Evolutionary conservation across 352 stramenopile species (phyloP).

Genomic region (Phytophthora pini): DNA sequence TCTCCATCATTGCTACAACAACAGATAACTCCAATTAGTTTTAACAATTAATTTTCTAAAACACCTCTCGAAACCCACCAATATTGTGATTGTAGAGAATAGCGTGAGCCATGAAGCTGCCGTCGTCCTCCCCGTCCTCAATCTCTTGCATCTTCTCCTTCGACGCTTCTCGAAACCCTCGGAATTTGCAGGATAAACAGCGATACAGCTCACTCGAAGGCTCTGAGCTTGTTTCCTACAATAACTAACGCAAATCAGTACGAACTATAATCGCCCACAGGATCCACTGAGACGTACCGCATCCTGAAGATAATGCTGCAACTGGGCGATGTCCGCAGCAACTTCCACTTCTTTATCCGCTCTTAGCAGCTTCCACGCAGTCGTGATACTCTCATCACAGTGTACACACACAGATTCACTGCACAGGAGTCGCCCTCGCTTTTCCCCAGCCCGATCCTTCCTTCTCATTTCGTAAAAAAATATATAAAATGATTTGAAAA

Average conservation of each 20-base stretch:
- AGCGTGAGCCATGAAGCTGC: constrained; percentile 72
- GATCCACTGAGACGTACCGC: constrained; percentile 15
- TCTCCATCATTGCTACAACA: constrained; percentile 46
- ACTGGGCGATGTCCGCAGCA: constrained; percentile 5
- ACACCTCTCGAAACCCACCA: constrained; percentile 32
- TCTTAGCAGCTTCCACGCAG: constrained; percentile 11
- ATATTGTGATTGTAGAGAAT: constrained; percentile 67
- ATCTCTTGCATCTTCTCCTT: constrained; percentile 27
- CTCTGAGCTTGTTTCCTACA: constrained; percentile 15
- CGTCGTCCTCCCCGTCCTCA: constrained; percentile 30
- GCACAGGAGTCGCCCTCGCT: constrained; percentile 23
- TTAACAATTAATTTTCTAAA: not conserved
- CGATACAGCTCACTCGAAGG: constrained; percentile 38
- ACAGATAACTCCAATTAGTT: constrained; percentile 2
- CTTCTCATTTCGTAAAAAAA: not conserved
- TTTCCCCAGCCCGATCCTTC: constrained; percentile 17
- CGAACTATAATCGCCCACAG: not conserved
- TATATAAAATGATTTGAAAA: not conserved
- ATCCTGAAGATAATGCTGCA: constrained; percentile 31
- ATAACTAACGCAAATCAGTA: constrained; percentile 7
- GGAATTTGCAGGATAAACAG: constrained; percentile 65
- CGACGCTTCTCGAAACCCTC: constrained; percentile 42
- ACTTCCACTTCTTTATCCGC: not conserved
- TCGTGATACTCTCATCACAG: constrained; percentile 10
- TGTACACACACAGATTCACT: constrained; percentile 30